Conservation (phyloP, 495 filamentous ascomycete genomes). For the Aspergillus panamensis region DNA sequence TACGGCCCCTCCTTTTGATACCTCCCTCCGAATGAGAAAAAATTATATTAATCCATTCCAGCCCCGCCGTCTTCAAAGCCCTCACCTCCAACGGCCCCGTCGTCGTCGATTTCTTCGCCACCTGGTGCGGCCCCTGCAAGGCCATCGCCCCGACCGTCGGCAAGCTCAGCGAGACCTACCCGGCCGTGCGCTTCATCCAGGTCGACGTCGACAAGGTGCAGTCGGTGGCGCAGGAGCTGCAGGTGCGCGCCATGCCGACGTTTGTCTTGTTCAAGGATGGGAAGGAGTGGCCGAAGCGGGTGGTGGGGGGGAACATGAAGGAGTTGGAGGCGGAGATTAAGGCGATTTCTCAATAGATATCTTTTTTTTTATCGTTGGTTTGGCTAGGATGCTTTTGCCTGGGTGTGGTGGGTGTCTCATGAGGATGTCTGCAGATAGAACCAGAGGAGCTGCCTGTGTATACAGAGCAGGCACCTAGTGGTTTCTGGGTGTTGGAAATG, state of each 20-base stretch:
- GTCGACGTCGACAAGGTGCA: slow-evolving; percentile 79
- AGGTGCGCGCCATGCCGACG: slow-evolving; percentile 85
- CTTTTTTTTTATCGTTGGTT: neutral
- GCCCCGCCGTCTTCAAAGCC: slow-evolving; percentile 31
- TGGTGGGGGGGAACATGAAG: slow-evolving; percentile 23
- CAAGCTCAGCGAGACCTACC: slow-evolving; percentile 52
- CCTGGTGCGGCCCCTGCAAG: slow-evolving; percentile 72
- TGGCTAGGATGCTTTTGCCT: no score
- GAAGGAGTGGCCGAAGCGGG: slow-evolving; percentile 32
- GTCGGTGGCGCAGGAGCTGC: slow-evolving; percentile 66
- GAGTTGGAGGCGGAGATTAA: slow-evolving; percentile 23
- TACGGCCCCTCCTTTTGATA: no score
- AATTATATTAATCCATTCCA: neutral
- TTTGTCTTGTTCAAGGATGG: slow-evolving; percentile 77
- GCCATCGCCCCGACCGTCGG: slow-evolving; percentile 47
- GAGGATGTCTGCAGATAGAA: no score
- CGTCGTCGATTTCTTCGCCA: slow-evolving; percentile 77
- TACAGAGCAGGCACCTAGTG: no score
- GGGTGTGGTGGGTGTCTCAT: no score
- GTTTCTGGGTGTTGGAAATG: no score
- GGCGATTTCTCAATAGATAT: neutral
- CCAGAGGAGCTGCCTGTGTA: no score
- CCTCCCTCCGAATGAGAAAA: neutral
- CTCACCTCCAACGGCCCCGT: slow-evolving; percentile 59
- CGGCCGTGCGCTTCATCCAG: slow-evolving; percentile 68